phyloP scores from a whole-genome alignment of 257 asterid species.

The Fraxinus excelsior region DNA sequence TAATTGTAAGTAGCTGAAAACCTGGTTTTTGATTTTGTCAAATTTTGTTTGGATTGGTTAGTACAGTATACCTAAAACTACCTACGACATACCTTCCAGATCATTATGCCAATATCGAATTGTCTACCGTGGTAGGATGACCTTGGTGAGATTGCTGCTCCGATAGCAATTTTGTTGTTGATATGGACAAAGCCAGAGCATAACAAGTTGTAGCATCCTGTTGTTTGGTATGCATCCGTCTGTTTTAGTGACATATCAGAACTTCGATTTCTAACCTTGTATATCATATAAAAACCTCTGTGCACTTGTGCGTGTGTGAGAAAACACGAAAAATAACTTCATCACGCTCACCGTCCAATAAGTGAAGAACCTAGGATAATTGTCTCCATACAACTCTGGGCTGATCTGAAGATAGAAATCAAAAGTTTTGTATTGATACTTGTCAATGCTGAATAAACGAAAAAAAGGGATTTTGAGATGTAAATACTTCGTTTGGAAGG shows the following conservation, averaged over 20 bases:
- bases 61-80: neutral
- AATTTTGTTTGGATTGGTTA: constrained; percentile 5
- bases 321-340: neutral
- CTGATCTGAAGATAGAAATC: constrained; percentile 55
- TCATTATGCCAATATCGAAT: constrained; percentile 81
- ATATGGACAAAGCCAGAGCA: constrained; percentile 93
- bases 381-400: constrained; percentile 85
- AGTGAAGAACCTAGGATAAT: constrained; percentile 84
- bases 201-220: constrained; percentile 87
- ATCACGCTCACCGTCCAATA: constrained; percentile 81
- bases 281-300: neutral
- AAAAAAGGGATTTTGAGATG: neutral
- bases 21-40: neutral
- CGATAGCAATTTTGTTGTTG: constrained; percentile 84
- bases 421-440: neutral
- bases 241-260: constrained; percentile 23
- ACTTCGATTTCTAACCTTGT: neutral
- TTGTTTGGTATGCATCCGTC: constrained; percentile 97
- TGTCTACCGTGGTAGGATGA: constrained; percentile 64
- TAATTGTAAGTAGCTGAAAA: neutral
- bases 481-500: neutral
- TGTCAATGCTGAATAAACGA: neutral
- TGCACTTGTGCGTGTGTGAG: neutral
- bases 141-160: constrained; percentile 95
- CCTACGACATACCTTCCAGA: constrained; percentile 76